Evolutionary conservation across 1,284 basidiomycete species (phyloP), one percentile per base, ranked within the genome.

Genomic region (Leccinum pachyderme): DNA sequence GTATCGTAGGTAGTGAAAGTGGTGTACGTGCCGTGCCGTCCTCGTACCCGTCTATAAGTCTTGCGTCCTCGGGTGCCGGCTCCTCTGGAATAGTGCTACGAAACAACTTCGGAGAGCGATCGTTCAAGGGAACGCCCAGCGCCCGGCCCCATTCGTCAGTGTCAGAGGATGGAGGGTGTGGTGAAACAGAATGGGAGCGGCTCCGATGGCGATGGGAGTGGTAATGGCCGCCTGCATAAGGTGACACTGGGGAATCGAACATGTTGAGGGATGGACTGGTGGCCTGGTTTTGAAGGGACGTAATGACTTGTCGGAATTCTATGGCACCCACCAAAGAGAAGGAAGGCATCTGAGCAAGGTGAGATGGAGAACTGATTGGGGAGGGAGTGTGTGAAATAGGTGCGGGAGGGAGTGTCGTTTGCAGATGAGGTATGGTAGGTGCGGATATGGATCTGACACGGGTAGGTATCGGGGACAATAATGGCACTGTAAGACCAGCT

Each of bases 291-390:
- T 86, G 82, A 8, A 98, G 77, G 0, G 88, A 89, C 15, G 89
- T 81, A 13, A 98, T 89, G 13, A 97, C 90, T 57, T 95, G 88
- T 28, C 93, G 80, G 72, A 98, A 98, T 70, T 98, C 95, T 51
- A 98, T 83, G 0, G 95, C 95, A 8, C 95, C 92, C 3, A 97
- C 82, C 2, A 98, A 81, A 6, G 94, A 96, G 71, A 95, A 93
- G 1, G 88, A 90, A 1, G 89, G 89, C 73, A 91, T 81, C 56
- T 83, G 80, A 7, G 71, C 66, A 22, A 74, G 59, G 32, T 73
- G 73, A 7, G 76, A 65, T 6, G 77, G 62, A 1, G 69, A 32
- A 50, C 61, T 52, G 32, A 71, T 67, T 1, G 73, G 72, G 0
- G 77, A 75, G 6, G 75, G 68, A 2, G 75, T 75, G 22, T 59